Base-by-base conservation (phyloP, 331 rosid species). In the Acacia pycnantha region DNA sequence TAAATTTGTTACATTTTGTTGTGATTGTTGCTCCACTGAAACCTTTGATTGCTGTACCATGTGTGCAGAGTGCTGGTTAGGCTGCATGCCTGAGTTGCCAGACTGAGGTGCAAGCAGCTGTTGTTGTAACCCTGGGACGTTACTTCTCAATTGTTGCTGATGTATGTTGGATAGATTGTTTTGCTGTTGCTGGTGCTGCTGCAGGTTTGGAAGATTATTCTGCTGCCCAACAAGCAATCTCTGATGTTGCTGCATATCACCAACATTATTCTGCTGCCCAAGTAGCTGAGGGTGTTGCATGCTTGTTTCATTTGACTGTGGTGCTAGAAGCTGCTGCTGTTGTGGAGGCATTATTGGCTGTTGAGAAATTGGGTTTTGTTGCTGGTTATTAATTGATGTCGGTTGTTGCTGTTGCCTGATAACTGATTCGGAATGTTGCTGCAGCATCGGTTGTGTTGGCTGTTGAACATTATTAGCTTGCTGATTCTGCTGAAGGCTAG, bases 341-440 rank as follows among this genome's bases (percentile, higher is more conserved):
- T 87, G 97, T 26, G 81, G 72, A 70, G 91, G 77, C 83, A 90
- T 67, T 66, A 83, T 87, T 78, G 90, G 41, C 82, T 86, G 95
- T 79, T 89, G 98, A 64, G 88, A 54, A 84, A 87, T 74, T 73
- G 91, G 35, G 79, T 92, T 81, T 84, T 86, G 92, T 83, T 89
- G 97, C 80, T 90, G 97, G 84, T 92, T 92, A 76, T 84, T 81
- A 77, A 62, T 83, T 79, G 93, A 75, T 72, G 85, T 59, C 83
- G 89, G 98, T 79, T 90, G 98, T 79, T 90, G 98, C 74, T 87
- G 97, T 86, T 88, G 96, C 87, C 98, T 85, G 33, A 90, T 91
- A 87, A 87, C 90, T 44, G 76, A 44, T 82, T 93, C 97, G 64
- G 90, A 76, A 88, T 89, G 92, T 76, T 90, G 99, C 84, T 90